Evolutionary conservation across 768 basidiomycete species (phyloP).

Genomic region (Suillus variegatus): DNA sequence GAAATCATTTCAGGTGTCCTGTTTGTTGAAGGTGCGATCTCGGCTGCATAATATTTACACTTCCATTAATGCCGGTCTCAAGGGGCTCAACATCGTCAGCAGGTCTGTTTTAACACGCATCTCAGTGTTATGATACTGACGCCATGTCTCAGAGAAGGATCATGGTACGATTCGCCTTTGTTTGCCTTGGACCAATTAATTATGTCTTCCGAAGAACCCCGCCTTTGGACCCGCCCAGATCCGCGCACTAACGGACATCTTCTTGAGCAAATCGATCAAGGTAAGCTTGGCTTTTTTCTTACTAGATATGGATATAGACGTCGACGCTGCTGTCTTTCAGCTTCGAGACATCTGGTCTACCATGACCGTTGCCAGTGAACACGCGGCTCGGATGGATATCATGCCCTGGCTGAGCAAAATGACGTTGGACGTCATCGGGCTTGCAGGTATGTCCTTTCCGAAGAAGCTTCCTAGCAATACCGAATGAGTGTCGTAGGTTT

Average conservation of each 20-base stretch:
- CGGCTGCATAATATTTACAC: too few relatives aligned
- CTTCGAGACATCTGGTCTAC: slow-evolving; percentile 50
- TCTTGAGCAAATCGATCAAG: slow-evolving; percentile 54
- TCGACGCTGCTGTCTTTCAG: slow-evolving; percentile 23
- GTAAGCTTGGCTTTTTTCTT: slow-evolving; percentile 29
- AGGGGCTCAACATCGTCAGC: slow-evolving; percentile 40
- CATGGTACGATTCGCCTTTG: slow-evolving; percentile 24
- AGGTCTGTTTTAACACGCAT: slow-evolving; percentile 25
- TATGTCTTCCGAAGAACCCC: slow-evolving; percentile 46
- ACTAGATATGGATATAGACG: slow-evolving; percentile 6
- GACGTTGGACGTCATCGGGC: slow-evolving; percentile 45
- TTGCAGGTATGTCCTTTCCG: slow-evolving; percentile 31
- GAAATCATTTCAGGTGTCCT: slow-evolving; percentile 43
- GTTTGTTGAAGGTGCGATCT: slow-evolving; percentile 35
- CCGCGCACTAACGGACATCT: slow-evolving; percentile 55
- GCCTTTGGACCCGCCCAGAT: slow-evolving; percentile 65
- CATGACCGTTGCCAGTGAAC: slow-evolving; percentile 29
- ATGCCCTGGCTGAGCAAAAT: slow-evolving; percentile 34
- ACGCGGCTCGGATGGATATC: slow-evolving; percentile 29
- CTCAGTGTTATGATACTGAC: neutral
- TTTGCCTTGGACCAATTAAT: neutral
- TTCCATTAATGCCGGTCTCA: neutral
- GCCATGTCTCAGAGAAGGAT: slow-evolving; percentile 21
- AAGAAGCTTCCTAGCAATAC: neutral
- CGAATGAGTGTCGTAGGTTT: slow-evolving; percentile 32